Percentiles rank a stretch among this genome's conserved stretches.
These are phyloP conservation scores for Nephelium lappaceum DNA, from an alignment of 345 rosid genomes.

Conservation along the genomic window DNA sequence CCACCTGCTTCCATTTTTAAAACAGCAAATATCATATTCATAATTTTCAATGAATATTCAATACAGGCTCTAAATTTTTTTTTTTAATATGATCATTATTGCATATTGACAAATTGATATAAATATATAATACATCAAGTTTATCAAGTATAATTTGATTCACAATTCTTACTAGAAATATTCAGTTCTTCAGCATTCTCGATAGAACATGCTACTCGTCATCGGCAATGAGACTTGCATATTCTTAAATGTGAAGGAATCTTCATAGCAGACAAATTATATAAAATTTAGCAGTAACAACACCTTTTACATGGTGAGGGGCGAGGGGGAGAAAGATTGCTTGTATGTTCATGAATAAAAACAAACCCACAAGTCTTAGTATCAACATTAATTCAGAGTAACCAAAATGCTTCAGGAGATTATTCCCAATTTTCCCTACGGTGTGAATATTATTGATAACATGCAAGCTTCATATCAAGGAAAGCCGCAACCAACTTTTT, in stretches of 20 bases:
- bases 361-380: neutral
- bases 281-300: too few species aligned
- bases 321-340: neutral
- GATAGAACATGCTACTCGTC: neutral
- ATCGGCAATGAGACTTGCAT: neutral
- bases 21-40: neutral
- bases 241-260: neutral
- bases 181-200: neutral
- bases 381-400: neutral
- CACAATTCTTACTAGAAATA: neutral
- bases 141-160: neutral
- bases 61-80: neutral
- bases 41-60: neutral
- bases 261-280: neutral
- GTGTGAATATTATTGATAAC: neutral
- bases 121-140: neutral
- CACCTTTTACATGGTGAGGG: too few species aligned
- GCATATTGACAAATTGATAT: neutral
- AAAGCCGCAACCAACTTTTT: neutral
- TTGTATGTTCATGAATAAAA: neutral
- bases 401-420: neutral
- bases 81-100: neutral
- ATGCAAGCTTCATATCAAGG: neutral
- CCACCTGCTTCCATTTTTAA: neutral
- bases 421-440: neutral